phyloP scores from a whole-genome alignment of 352 stramenopile genomes.

The Thalassiosira mediterranea region DNA sequence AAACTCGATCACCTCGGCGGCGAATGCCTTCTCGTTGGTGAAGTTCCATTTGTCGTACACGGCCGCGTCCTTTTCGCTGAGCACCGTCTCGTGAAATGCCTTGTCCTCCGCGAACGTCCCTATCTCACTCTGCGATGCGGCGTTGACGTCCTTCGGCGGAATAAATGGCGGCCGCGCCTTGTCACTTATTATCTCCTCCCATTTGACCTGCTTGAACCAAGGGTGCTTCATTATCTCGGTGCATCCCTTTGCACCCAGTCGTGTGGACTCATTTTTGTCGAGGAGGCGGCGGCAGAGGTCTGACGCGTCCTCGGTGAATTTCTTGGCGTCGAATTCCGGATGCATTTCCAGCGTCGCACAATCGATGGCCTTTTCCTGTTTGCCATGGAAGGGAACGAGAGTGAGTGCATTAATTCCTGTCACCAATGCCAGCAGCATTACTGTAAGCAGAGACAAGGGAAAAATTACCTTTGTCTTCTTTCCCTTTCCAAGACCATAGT shows the following conservation, averaged over 20 bases:
- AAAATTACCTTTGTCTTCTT: constrained; percentile 78
- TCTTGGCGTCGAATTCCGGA: constrained; percentile 81
- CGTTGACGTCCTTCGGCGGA: constrained; percentile 87
- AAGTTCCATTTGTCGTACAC: constrained; percentile 82
- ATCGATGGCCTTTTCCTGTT: constrained; percentile 87
- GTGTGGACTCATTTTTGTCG: constrained; percentile 90
- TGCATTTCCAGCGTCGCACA: constrained; percentile 87
- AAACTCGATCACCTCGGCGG: constrained; percentile 83
- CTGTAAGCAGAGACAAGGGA: constrained; percentile 24
- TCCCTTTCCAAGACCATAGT: constrained; percentile 89
- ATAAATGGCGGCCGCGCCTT: constrained; percentile 81
- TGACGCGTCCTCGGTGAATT: constrained; percentile 81
- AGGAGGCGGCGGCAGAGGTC: constrained; percentile 89
- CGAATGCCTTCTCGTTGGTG: constrained; percentile 79
- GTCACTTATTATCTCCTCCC: constrained; percentile 85
- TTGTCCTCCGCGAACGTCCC: constrained; percentile 83
- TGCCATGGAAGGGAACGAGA: background rate
- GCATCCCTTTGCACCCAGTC: constrained; percentile 88
- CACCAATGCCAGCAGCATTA: background rate
- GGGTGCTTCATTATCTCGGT: constrained; percentile 90
- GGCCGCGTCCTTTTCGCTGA: constrained; percentile 73
- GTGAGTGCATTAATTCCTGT: background rate
- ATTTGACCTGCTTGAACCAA: constrained; percentile 90
- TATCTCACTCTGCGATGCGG: constrained; percentile 82
- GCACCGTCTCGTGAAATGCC: constrained; percentile 68